Evolutionary conservation across 2,329 filamentous ascomycete genomes (phyloP), one percentile per base, ranked within the genome.

Genomic region (Cladophialophora yegresii): DNA sequence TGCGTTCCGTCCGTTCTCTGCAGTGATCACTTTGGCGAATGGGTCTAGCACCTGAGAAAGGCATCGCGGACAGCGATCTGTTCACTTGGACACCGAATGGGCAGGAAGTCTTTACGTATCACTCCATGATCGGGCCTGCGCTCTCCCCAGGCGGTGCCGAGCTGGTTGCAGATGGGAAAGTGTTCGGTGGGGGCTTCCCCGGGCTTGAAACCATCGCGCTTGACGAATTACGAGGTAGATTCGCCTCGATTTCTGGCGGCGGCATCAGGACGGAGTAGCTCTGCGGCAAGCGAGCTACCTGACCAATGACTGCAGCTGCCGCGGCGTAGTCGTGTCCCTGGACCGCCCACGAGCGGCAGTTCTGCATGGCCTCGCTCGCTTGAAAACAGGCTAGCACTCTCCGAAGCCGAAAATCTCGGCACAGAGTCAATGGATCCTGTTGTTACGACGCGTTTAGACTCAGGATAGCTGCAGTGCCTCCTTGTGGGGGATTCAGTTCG

Each of bases 111-210:
- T 9, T 20, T 50, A 9, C 9, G 47, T 28, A 50, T 26, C 47
- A 26, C 22, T 20, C 20, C 9, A 23, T n/a, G 23, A 28, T 50
- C 47, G 16, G 23, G 8, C 8, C 13, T 28, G 20, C 47, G 9
- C 20, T 50, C 12, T 28, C 47, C 23, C 26, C 47, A 50, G 51
- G 26, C 51, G 51, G 51, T 32, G 51, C 51, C 51, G 51, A 54
- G 23, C 10, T 28, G 51, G 51, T 26, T 54, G 51, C 51, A 54
- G 12, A 32, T 54, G 28, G n/a, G 30, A 32, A 30, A 10, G 51
- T 26, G 23, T 10, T 54, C 23, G 57, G 16, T 23, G n/a, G n/a
- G 20, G 47, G 45, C 57, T 59, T 59, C 57, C 57, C 57, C 57
- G 57, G 26, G 28, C 57, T 50, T 59, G 51, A n/a, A 32, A 28